Conservation (phyloP, 2,329 filamentous ascomycete genomes). For the Venturia pyrina region DNA sequence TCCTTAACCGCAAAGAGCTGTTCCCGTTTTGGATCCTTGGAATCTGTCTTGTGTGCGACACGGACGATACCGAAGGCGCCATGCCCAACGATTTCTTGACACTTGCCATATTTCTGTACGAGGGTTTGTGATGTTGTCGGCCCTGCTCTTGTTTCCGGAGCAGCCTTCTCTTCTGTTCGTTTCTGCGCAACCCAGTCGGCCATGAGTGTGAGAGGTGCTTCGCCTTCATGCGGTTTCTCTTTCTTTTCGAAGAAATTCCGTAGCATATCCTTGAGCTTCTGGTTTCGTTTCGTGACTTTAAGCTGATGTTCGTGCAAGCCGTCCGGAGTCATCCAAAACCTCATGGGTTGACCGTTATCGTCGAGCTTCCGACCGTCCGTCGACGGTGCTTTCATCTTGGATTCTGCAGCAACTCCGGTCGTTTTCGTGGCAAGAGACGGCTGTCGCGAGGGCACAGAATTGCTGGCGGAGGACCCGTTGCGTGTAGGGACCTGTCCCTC, state of each 20-base stretch:
- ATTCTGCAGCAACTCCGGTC: slow-evolving; percentile 18
- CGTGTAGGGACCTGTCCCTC: slow-evolving; percentile 13
- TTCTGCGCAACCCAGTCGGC: slow-evolving; percentile 94
- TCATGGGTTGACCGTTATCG: slow-evolving; percentile 21
- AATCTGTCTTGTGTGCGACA: slow-evolving; percentile 91
- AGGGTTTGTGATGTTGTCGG: slow-evolving; percentile 67
- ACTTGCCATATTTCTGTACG: slow-evolving; percentile 96
- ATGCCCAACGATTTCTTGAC: slow-evolving; percentile 90
- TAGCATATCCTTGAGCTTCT: slow-evolving; percentile 90
- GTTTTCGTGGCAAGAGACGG: background rate
- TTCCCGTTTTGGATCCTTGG: slow-evolving; percentile 65
- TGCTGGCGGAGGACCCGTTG: slow-evolving; percentile 20
- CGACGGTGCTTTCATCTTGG: slow-evolving; percentile 19
- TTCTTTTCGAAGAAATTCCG: slow-evolving; percentile 72
- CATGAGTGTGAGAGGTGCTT: slow-evolving; percentile 82
- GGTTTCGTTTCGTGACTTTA: slow-evolving; percentile 81
- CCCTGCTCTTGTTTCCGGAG: slow-evolving; percentile 66
- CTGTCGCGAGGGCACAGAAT: slow-evolving; percentile 10
- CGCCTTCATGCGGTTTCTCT: slow-evolving; percentile 51
- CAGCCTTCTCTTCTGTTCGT: slow-evolving; percentile 68
- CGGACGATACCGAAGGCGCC: slow-evolving; percentile 96
- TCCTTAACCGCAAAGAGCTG: slow-evolving; percentile 97
- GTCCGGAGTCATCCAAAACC: slow-evolving; percentile 51
- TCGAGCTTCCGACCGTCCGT: slow-evolving; percentile 16
- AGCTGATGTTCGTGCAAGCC: slow-evolving; percentile 80